Conservation (phyloP, 176 grass and related monocot species). For the Miscanthus lutarioriparius region DNA sequence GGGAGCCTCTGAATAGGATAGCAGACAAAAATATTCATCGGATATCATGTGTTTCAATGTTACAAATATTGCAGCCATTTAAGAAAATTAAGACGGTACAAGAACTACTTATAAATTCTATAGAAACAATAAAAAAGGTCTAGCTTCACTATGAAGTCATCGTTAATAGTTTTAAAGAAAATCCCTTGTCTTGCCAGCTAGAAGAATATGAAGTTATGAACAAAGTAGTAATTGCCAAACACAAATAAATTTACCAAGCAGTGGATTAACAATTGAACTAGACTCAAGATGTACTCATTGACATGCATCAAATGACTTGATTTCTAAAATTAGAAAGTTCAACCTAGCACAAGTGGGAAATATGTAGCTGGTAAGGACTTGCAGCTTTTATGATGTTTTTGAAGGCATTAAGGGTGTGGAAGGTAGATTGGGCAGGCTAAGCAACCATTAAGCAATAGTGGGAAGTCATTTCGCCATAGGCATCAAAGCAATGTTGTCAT, state of each 20-base stretch:
- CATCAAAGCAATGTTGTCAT: not conserved
- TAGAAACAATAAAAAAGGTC: not conserved
- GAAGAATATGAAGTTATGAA: not conserved
- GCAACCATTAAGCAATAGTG: not conserved
- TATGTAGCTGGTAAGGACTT: not conserved
- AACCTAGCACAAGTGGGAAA: not conserved
- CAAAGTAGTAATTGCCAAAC: not conserved
- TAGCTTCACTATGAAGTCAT: too few species aligned
- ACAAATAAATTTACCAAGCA: not conserved
- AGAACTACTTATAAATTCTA: not conserved
- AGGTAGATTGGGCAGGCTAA: not conserved
- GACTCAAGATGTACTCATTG: not conserved
- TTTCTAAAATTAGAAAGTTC: not conserved
- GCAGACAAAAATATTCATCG: constrained; percentile 2
- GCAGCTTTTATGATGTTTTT: not conserved
- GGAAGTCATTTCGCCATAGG: not conserved
- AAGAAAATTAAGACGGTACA: not conserved
- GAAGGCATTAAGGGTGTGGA: not conserved
- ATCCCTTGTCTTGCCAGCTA: not conserved
- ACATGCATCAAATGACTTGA: not conserved
- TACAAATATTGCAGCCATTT: not conserved
- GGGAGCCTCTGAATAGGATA: constrained; percentile 64
- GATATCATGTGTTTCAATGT: not conserved
- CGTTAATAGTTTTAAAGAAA: not conserved
- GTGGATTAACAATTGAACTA: not conserved